Percentiles rank a stretch among this genome's conserved stretches.
These are phyloP conservation scores for Yamadazyma conglobata DNA, from an alignment of 1,139 yeast species.

Conservation along the genomic window DNA sequence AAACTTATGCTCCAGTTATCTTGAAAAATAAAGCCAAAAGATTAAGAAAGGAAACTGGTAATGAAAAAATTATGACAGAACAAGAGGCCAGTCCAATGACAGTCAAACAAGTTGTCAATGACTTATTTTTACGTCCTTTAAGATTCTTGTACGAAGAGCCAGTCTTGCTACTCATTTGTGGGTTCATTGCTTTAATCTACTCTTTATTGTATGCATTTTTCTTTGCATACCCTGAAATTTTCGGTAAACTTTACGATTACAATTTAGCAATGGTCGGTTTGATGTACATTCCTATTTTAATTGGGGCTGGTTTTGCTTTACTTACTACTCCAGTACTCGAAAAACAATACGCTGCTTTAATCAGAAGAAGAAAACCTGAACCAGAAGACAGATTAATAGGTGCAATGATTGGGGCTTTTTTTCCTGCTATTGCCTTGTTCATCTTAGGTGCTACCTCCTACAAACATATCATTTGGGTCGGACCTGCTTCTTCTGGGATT, in stretches of 20 bases:
- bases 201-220: constrained; percentile 86
- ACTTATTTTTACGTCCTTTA: constrained; percentile 73
- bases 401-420: constrained; percentile 87
- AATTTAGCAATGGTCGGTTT: constrained; percentile 71
- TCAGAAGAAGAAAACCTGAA: constrained; percentile 59
- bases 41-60: constrained; percentile 77
- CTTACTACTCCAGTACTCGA: constrained; percentile 72
- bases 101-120: constrained; percentile 57
- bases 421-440: constrained; percentile 83
- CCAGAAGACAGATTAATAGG: constrained; percentile 89
- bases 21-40: constrained; percentile 67
- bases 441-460: constrained; percentile 86
- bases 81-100: constrained; percentile 79
- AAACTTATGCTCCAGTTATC: constrained; percentile 88
- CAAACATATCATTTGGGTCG: constrained; percentile 84
- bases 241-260: constrained; percentile 61
- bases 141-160: constrained; percentile 76
- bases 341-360: constrained; percentile 49
- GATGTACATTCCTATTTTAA: constrained; percentile 82
- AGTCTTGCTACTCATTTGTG: constrained; percentile 76
- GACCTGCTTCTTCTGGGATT: constrained; percentile 87
- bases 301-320: constrained; percentile 77
- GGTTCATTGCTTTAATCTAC: constrained; percentile 82
- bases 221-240: constrained; percentile 83
- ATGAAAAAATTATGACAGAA: constrained; percentile 82